Evolutionary conservation across 2,329 filamentous ascomycete species (phyloP).

Genomic region (Cordyceps farinosa): DNA sequence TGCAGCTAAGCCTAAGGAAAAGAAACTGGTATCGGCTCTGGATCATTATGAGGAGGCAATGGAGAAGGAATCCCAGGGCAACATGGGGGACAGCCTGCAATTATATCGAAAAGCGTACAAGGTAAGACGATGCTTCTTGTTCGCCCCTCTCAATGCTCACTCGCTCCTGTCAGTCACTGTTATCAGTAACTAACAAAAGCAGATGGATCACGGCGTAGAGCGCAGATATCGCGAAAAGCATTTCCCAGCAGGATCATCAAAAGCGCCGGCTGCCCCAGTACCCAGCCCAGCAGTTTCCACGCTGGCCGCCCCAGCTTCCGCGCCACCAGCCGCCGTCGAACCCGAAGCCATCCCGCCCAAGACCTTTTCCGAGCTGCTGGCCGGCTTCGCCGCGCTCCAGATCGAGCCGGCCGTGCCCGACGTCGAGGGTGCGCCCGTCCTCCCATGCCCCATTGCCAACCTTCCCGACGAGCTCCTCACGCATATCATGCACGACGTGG

Average conservation of each 20-base stretch:
- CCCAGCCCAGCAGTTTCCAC: slow-evolving; percentile 25
- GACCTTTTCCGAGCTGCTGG: slow-evolving; percentile 65
- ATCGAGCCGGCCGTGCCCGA: slow-evolving; percentile 66
- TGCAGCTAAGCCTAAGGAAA: slow-evolving; percentile 25
- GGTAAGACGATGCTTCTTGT: slow-evolving; percentile 42
- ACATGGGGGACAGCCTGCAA: slow-evolving; percentile 79
- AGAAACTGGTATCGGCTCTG: slow-evolving; percentile 68
- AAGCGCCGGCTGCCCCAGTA: slow-evolving; percentile 30
- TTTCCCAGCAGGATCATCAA: slow-evolving; percentile 60
- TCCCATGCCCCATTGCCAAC: slow-evolving; percentile 72
- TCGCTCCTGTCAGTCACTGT: neutral
- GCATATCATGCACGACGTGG: slow-evolving; percentile 72
- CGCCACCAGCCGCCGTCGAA: slow-evolving; percentile 43
- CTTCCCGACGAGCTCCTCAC: slow-evolving; percentile 82
- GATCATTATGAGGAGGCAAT: slow-evolving; percentile 93
- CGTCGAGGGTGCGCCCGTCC: slow-evolving; percentile 67
- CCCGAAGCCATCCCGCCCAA: slow-evolving; percentile 38
- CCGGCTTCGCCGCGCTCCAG: slow-evolving; percentile 66
- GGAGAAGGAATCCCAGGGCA: slow-evolving; percentile 80
- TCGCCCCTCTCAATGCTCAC: neutral
- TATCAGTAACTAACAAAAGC: slow-evolving; percentile 15
- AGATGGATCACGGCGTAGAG: slow-evolving; percentile 84
- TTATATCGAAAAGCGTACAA: slow-evolving; percentile 89
- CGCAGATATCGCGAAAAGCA: slow-evolving; percentile 86
- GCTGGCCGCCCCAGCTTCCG: slow-evolving; percentile 30